Evolutionary conservation across 495 filamentous ascomycete genomes (phyloP), one percentile per base, ranked within the genome.

Genomic region (Penicillium roqueforti): DNA sequence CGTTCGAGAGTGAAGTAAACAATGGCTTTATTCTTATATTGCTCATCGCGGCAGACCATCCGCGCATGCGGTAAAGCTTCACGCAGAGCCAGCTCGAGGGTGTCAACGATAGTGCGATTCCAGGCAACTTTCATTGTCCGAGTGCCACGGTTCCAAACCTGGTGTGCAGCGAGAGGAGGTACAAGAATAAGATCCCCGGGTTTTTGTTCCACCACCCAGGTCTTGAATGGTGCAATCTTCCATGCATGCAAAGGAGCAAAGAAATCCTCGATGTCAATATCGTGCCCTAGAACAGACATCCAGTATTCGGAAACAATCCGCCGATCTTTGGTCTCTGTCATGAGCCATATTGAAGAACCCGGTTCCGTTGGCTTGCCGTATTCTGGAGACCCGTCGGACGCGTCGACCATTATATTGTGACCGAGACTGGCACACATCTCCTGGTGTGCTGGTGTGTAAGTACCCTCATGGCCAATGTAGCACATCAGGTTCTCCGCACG

Each of bases 11-110:
- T 86, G 66, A 83, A 93, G 63, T 87, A 96, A 25, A 97, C 79
- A 54, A 97, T 97, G 16, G 92, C 88, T 63, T 96, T 96, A 74
- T 92, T 96, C 67, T 97, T 98, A 76, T 98, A 98, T 66, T 96
- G 90, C 61, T 98, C 93, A 56, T 98, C 93, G n/a, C 93, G 90
- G 65, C 93, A 97, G 26, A 97, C 91, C 61, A 96, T 81, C 20
- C 91, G 80, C 4, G 92, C 88, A 53, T 89, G 87, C 1, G 90
- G 90, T 3, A 98, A 75, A 0, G 92, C 89, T 71, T 96, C 92
- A 46, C 82, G 77, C 22, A 98, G 69, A 0, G 92, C 92, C 70
- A 93, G 73, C 46, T 90, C 84, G 0, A 98, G 75, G 0, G 93
- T 96, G 56, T 97, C 89, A 4, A 88, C 88, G 0, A 92, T 97